These are phyloP conservation scores for Talaromyces verruculosus DNA, from an alignment of 2,329 filamentous ascomycete genomes.

Conservation along the genomic window DNA sequence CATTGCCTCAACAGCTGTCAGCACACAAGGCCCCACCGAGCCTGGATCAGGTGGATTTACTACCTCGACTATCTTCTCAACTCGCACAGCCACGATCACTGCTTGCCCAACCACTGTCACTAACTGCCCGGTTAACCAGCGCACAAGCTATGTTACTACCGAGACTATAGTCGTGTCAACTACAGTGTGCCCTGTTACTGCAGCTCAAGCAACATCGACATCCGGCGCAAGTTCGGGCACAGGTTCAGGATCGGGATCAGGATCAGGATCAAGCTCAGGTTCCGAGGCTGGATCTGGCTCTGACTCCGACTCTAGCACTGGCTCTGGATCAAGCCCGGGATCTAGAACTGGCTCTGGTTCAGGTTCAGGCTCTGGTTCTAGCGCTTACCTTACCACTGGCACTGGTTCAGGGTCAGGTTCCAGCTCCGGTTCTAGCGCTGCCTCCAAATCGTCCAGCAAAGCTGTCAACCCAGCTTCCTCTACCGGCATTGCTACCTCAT, in stretches of 20 bases:
- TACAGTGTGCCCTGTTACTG: slow-evolving; percentile 12
- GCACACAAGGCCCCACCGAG: neutral
- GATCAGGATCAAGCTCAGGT: neutral
- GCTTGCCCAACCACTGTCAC: slow-evolving; percentile 18
- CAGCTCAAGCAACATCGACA: neutral
- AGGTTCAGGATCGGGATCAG: neutral
- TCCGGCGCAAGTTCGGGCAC: neutral
- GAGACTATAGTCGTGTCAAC: slow-evolving; percentile 11
- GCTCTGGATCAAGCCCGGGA: neutral
- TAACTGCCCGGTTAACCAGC: slow-evolving; percentile 9
- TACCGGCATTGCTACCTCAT: neutral
- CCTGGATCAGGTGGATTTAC: neutral
- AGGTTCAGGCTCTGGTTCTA: neutral
- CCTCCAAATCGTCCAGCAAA: neutral
- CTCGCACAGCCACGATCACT: slow-evolving; percentile 17
- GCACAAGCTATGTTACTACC: slow-evolving; percentile 14
- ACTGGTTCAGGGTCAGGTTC: neutral
- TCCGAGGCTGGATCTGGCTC: neutral
- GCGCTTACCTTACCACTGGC: neutral
- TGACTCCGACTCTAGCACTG: neutral
- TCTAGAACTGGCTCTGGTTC: neutral
- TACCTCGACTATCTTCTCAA: slow-evolving; percentile 16
- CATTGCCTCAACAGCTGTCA: neutral
- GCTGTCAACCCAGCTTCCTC: neutral
- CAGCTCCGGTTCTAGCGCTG: neutral